Evolutionary conservation across 192 early-diverging fungal genomes (phyloP), one percentile per base, ranked within the genome.

Genomic region (Chytriomyces sp.): DNA sequence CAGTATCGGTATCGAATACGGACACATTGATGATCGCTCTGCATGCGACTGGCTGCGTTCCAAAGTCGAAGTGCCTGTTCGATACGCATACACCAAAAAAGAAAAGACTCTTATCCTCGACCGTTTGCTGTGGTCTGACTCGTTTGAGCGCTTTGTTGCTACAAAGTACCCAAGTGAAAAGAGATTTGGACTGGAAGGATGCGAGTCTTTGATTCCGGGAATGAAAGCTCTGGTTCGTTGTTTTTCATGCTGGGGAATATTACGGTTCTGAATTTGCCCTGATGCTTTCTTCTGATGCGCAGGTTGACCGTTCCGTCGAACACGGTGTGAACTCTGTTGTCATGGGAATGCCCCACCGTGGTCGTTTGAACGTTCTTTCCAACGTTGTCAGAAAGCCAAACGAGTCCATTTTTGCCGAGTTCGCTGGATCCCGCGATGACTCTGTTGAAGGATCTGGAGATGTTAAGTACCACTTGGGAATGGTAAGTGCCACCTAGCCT

Each of bases 331-430:
- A 97, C 83, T 94, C 94, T 64, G 92, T 97, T 75, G 91, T 96
- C 67, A 94, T 99, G 90, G 97, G 97, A 71, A 99, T 99, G 97
- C 94, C 97, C 48, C 97, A 99, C 88, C 94, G 97, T 85, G 97
- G 97, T 64, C 94, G 97, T 78, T 87, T 99, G 60, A 99, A 99
- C 81, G 96, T 99, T 65, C 90, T 99, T 48, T 94, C 94, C 69
- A 99, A 99, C 83, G 97, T 99, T n/a, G 94, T 99, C 76, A 92
- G 96, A 74, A 99, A 98, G 86, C 96, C 96, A 65, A 95, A 96
- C 84, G 94, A 96, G 83, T 97, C 95, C 20, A 98, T 99, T 82
- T 99, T 99, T 84, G 94, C 93, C 81, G 97, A 99, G 85, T 99
- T 99, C 82, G 92, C 93, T 47, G 96, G 95, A 64, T 87, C 92